Evolutionary conservation across 345 rosid species (phyloP).

Genomic region (Populus davidiana): DNA sequence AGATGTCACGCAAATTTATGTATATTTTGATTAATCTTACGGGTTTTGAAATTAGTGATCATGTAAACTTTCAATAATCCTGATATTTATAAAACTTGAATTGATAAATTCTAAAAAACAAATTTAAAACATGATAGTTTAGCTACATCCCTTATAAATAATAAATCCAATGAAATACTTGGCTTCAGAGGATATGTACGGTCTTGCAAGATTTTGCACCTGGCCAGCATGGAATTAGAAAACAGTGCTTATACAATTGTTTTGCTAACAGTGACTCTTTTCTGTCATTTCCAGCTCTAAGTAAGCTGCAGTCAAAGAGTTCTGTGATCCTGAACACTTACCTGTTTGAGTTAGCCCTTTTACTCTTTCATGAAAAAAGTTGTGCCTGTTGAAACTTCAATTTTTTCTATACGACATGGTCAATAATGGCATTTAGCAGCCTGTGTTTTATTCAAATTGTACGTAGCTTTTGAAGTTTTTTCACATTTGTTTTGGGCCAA

Average conservation of each 20-base stretch:
- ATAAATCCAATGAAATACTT: too few relatives aligned
- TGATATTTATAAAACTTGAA: too few relatives aligned
- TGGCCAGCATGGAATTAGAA: not conserved
- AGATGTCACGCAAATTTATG: not conserved
- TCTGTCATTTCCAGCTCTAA: not conserved
- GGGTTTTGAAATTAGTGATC: too few relatives aligned
- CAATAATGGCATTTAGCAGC: not conserved
- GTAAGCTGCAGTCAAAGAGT: not conserved
- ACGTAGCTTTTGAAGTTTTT: not conserved
- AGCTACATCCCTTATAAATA: too few relatives aligned
- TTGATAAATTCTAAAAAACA: too few relatives aligned
- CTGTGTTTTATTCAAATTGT: not conserved
- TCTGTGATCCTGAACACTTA: not conserved
- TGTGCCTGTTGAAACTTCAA: not conserved
- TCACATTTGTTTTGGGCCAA: conserved; percentile 44
- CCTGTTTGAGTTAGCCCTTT: not conserved
- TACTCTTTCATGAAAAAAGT: not conserved
- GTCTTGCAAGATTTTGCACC: not conserved
- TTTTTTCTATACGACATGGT: not conserved
- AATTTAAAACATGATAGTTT: too few relatives aligned
- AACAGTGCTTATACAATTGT: not conserved
- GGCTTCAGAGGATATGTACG: not conserved
- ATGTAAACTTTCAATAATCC: too few relatives aligned
- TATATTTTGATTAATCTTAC: too few relatives aligned
- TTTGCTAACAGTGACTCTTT: not conserved